A percentile compares a stretch with the other conserved stretches of the same genome.
phyloP scores from a whole-genome alignment of 257 asterid genomes.

The Solanum ossicruentum region DNA sequence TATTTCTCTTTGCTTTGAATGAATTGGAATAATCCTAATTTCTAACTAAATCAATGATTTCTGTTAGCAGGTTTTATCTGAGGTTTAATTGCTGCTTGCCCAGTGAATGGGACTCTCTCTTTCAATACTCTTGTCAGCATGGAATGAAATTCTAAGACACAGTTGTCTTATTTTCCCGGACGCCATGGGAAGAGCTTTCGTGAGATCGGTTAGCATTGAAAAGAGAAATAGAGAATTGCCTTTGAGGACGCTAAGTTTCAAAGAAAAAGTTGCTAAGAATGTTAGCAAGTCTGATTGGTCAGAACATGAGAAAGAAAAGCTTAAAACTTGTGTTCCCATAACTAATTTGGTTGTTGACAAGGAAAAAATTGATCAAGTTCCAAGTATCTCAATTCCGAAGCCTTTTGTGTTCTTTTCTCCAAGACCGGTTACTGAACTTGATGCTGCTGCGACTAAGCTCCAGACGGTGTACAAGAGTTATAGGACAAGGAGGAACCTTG shows the following conservation, averaged over 20 bases:
- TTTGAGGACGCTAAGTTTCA: slow-evolving; percentile 21
- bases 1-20: not conserved
- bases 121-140: slow-evolving; percentile 26
- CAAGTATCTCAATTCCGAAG: not conserved
- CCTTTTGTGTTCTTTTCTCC: slow-evolving; percentile 11
- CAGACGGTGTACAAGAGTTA: slow-evolving; percentile 42
- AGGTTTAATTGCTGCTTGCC: not conserved
- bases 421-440: slow-evolving; percentile 18
- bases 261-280: slow-evolving; percentile 1
- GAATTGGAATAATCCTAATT: not conserved
- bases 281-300: not conserved
- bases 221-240: slow-evolving; percentile 22
- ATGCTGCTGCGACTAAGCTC: slow-evolving; percentile 32
- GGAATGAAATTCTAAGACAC: slow-evolving; percentile 20
- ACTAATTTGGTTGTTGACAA: slow-evolving; percentile 10
- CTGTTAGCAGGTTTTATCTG: not conserved
- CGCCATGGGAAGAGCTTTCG: slow-evolving; percentile 16
- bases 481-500: slow-evolving; percentile 36
- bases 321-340: slow-evolving; percentile 10
- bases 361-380: not conserved
- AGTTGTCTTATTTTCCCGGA: slow-evolving; percentile 12
- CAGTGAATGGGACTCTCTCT: slow-evolving; percentile 25
- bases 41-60: not conserved
- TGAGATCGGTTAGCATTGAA: slow-evolving; percentile 39
- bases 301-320: slow-evolving; percentile 6